These are phyloP conservation scores for Tylopilus felleus DNA, from an alignment of 768 basidiomycete species.

Conservation along the genomic window DNA sequence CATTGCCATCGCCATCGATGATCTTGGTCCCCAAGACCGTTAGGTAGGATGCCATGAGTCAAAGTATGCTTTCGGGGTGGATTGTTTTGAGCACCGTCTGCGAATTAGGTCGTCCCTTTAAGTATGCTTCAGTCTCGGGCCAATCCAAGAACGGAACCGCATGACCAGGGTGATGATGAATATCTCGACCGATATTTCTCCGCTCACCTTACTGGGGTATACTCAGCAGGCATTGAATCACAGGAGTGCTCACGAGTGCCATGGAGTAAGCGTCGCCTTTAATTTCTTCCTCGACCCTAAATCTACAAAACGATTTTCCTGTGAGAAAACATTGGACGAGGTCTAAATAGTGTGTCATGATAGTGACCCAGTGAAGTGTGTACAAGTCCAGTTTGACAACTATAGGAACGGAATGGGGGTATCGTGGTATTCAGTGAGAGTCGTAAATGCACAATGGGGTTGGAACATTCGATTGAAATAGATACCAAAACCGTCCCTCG, in stretches of 20 bases:
- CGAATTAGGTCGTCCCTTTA: neutral
- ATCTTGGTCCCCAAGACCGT: slow-evolving; percentile 58
- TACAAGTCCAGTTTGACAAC: slow-evolving; percentile 24
- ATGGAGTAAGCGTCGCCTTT: neutral
- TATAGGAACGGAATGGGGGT: slow-evolving; percentile 34
- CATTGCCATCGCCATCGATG: slow-evolving; percentile 53
- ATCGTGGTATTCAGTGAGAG: slow-evolving; percentile 32
- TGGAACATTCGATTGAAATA: slow-evolving; percentile 30
- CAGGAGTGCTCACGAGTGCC: neutral
- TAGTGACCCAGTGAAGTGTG: slow-evolving; percentile 16
- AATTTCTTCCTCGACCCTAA: slow-evolving; percentile 3
- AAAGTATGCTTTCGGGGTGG: neutral
- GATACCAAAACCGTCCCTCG: slow-evolving; percentile 26
- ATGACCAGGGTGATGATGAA: neutral
- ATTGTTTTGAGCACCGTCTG: neutral
- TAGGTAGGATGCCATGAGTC: slow-evolving; percentile 40
- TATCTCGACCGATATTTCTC: slow-evolving; percentile 15
- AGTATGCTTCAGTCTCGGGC: neutral
- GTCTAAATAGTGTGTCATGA: slow-evolving; percentile 21
- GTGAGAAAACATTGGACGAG: slow-evolving; percentile 6
- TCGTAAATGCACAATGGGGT: slow-evolving; percentile 28
- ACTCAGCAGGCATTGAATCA: neutral
- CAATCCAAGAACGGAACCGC: neutral
- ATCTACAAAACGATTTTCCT: slow-evolving; percentile 23
- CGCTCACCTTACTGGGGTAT: slow-evolving; percentile 1